These are phyloP conservation scores for Saccharum hybrid DNA, from an alignment of 202 grass and related monocot species.

Conservation along the genomic window DNA sequence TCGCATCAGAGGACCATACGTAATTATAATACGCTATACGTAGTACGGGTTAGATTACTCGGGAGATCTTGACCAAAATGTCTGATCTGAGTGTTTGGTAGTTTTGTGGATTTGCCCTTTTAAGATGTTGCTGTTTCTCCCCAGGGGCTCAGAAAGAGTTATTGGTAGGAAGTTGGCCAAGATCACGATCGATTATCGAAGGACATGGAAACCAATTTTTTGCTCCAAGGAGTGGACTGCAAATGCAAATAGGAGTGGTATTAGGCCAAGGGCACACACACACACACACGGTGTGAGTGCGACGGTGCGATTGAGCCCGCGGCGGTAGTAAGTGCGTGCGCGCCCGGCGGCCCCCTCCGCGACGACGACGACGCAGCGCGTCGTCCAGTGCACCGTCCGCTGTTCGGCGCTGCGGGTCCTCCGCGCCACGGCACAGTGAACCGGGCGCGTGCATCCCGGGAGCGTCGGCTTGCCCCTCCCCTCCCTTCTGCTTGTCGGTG, in stretches of 20 bases:
- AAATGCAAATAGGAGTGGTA: not conserved
- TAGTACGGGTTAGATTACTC: conserved; percentile 25
- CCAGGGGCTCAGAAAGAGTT: not conserved
- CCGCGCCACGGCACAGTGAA: not conserved
- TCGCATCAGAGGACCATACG: too few species aligned
- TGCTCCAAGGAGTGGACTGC: not conserved
- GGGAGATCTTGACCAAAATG: conserved; percentile 22
- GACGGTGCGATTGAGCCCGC: not conserved
- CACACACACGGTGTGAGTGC: not conserved
- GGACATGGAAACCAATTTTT: too few species aligned
- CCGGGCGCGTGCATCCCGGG: conserved; percentile 11
- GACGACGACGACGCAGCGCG: not conserved
- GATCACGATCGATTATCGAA: too few species aligned
- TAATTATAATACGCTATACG: too few species aligned
- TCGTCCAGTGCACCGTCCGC: not conserved
- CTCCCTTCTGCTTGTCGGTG: conserved; percentile 10
- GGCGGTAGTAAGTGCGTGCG: not conserved
- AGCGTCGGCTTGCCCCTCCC: not conserved
- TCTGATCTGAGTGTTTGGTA: not conserved
- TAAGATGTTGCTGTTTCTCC: not conserved
- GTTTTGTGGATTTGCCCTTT: conserved; percentile 30
- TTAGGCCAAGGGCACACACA: not conserved
- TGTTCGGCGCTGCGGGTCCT: not conserved
- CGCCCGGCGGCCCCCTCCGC: not conserved
- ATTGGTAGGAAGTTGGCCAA: too few species aligned